Evolutionary conservation across 176 grass and related monocot species (phyloP).

Genomic region (Hyparrhenia diplandra): DNA sequence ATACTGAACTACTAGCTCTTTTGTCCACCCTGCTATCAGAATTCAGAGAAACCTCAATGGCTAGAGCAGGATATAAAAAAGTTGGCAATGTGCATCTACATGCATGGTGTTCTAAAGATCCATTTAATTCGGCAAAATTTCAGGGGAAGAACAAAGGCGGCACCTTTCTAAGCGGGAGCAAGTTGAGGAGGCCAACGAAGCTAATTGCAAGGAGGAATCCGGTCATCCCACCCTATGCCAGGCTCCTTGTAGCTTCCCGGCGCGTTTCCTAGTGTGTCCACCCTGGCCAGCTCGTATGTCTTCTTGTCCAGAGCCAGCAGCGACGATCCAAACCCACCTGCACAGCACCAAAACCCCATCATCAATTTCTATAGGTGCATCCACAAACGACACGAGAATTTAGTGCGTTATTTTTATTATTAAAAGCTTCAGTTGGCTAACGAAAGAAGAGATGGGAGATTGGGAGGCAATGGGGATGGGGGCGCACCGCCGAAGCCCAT

Average conservation of each 20-base stretch:
- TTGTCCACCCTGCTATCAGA: too few species aligned
- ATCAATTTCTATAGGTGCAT: background rate
- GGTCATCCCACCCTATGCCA: constrained; percentile 67
- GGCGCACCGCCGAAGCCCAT: constrained; percentile 11
- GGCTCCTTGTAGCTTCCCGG: constrained; percentile 84
- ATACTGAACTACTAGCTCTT: background rate
- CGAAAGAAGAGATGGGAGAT: background rate
- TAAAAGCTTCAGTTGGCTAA: background rate
- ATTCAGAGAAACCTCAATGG: background rate
- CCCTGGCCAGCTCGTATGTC: constrained; percentile 70
- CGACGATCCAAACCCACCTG: constrained; percentile 80
- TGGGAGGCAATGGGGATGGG: background rate
- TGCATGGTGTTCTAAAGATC: background rate
- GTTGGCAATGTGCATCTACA: background rate
- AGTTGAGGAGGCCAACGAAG: constrained; percentile 65
- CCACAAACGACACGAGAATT: background rate
- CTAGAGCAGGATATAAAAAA: background rate
- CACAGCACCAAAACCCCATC: background rate
- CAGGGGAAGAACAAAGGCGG: background rate
- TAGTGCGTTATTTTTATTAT: background rate
- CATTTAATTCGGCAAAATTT: background rate
- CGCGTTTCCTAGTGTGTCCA: constrained; percentile 55
- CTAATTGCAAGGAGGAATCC: constrained; percentile 62
- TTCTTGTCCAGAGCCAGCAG: constrained; percentile 59
- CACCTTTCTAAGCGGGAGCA: constrained; percentile 84